Evolutionary conservation across 2,329 filamentous ascomycete genomes (phyloP), one percentile per base, ranked within the genome.

Genomic region (Ophiostoma novo-ulmi): DNA sequence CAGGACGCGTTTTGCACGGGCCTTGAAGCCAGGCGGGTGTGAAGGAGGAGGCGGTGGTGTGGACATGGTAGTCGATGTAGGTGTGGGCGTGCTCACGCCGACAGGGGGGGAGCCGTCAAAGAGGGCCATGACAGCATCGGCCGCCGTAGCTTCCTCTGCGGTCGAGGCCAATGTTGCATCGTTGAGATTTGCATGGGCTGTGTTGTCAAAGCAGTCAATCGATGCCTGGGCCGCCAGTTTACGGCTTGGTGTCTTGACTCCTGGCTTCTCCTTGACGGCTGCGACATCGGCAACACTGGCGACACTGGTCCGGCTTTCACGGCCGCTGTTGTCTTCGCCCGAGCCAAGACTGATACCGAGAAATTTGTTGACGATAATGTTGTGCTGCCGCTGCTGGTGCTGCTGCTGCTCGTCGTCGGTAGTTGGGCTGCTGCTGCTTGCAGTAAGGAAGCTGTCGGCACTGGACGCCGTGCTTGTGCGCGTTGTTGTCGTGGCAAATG

Each of bases 251-350:
- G 92, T 93, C 76, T 93, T 89, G 31, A 94, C 88, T 0, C 91
- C 92, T 0, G 92, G 92, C 78, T 91, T 93, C 80, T 94, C 92
- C 78, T 85, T 92, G 64, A 93, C 90, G 13, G 88, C 87, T 7
- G 93, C 92, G 61, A 97, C 88, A 75, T 95, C 91, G 44, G 88
- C 83, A 66, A 95, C 90, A 76, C 91, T 94, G 74, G 92, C 92
- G 58, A 97, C 88, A 75, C 94, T 91, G 41, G 88, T 83, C 66
- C 85, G 88, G 77, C 92, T 96, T 67, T 86, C 87, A n/a, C 85
- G 86, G 69, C 91, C 68, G 20, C 13, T 82, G 76, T 85, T 88
- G 77, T 92, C 95, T 69, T 91, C 87, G 2, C 81, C 80, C 1
- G 86, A 83, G 1, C 88, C 86, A 3, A 94, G 82, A 72, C 88